Conservation (phyloP, 257 asterid genomes). For the Solanum rostratum region DNA sequence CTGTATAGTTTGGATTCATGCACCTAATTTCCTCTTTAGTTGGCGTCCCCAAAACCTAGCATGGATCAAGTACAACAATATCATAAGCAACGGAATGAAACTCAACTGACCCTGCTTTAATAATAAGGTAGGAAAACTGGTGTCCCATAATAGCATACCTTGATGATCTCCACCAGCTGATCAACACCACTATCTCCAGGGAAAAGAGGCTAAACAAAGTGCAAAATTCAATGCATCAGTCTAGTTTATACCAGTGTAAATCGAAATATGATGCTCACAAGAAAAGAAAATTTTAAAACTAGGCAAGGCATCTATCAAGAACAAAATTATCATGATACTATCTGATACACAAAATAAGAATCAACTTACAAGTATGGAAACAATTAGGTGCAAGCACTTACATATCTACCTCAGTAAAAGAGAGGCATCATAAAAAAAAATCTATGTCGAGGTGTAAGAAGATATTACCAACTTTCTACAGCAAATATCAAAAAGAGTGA, state of each 20-base stretch:
- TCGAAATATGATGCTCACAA: neutral
- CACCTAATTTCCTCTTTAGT: conserved; percentile 85
- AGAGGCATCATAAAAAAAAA: neutral
- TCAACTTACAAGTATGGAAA: neutral
- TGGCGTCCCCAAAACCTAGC: conserved; percentile 78
- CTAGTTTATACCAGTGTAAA: neutral
- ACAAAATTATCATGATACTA: neutral
- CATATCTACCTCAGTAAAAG: neutral
- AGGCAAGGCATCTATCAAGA: neutral
- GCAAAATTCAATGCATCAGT: neutral
- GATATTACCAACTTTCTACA: neutral
- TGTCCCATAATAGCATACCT: conserved; percentile 4
- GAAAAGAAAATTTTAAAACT: neutral
- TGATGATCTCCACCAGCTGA: conserved; percentile 28
- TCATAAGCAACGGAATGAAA: neutral
- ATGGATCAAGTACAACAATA: conserved; percentile 1
- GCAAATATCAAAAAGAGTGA: neutral
- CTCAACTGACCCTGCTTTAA: neutral
- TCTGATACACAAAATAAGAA: neutral
- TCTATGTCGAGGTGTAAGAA: neutral
- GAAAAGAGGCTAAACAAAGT: conserved; percentile 20
- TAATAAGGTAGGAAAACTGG: neutral
- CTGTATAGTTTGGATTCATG: conserved; percentile 80
- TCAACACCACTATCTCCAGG: conserved; percentile 33
- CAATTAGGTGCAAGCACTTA: neutral